phyloP scores from a whole-genome alignment of 805 yeast species.

The Myxozyma neglecta region DNA sequence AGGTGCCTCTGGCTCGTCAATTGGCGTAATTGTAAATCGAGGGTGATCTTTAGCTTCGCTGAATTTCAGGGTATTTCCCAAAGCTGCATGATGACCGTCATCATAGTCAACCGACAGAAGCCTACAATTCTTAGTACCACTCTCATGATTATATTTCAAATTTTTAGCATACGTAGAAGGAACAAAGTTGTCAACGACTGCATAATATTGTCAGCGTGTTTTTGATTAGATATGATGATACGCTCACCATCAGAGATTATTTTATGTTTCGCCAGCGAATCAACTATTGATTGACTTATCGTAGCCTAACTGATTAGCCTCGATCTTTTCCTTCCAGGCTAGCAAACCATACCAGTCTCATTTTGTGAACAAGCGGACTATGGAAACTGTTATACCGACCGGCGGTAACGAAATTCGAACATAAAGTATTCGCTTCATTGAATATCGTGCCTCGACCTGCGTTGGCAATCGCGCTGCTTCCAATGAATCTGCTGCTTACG shows the following conservation, averaged over 20 bases:
- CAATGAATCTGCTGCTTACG: not conserved
- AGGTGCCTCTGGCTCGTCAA: constrained; percentile 18
- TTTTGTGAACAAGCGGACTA: constrained; percentile 13
- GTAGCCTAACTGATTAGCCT: constrained; percentile 15
- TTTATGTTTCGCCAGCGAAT: constrained; percentile 45
- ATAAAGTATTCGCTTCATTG: not conserved
- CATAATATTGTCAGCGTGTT: not conserved
- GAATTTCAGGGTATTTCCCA: constrained; percentile 18
- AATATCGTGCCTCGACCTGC: not conserved
- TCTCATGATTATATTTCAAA: not conserved
- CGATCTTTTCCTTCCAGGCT: not conserved
- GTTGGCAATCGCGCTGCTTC: not conserved
- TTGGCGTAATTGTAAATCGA: constrained; percentile 16
- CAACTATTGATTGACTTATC: constrained; percentile 36
- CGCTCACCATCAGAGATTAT: constrained; percentile 48
- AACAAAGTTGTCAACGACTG: constrained; percentile 32
- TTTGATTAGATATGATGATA: not conserved
- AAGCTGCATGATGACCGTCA: constrained; percentile 25
- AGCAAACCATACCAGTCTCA: constrained; percentile 12
- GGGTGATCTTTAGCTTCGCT: constrained; percentile 8
- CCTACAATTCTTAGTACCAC: not conserved
- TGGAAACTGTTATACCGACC: not conserved
- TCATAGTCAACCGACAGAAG: constrained; percentile 23
- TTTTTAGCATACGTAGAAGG: constrained; percentile 17
- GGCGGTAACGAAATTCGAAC: not conserved